phyloP scores from a whole-genome alignment of 805 yeast genomes.

The Suhomyces sp. region DNA sequence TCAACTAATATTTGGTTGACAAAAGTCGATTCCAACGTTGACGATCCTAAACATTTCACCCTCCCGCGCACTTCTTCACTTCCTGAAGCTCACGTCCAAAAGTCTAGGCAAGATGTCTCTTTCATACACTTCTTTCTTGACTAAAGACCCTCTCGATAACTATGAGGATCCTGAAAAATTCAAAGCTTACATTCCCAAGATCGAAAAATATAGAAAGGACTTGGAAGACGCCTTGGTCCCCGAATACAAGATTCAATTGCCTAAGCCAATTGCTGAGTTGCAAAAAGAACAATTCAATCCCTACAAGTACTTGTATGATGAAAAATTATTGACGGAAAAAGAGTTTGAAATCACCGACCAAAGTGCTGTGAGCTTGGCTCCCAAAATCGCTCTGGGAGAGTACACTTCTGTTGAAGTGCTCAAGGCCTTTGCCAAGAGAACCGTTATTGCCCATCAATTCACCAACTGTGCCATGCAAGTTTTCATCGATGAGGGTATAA shows the following conservation, averaged over 20 bases:
- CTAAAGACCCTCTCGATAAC: conserved; percentile 28
- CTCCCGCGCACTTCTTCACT: no score
- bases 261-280: conserved; percentile 31
- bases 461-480: conserved; percentile 62
- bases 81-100: no score
- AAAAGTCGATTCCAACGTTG: no score
- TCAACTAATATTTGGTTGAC: no score
- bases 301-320: conserved; percentile 30
- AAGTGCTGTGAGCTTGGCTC: conserved; percentile 42
- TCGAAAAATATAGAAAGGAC: conserved; percentile 40
- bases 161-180: conserved; percentile 45
- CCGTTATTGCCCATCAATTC: conserved; percentile 62
- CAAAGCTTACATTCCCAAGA: conserved; percentile 45
- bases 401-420: conserved; percentile 52
- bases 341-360: conserved; percentile 47
- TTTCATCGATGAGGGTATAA: conserved; percentile 59
- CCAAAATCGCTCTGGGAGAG: conserved; percentile 46
- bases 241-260: conserved; percentile 32
- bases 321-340: conserved; percentile 33
- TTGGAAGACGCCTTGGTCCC: conserved; percentile 32
- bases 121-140: conserved; percentile 24
- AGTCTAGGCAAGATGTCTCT: conserved; percentile 12
- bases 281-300: conserved; percentile 39
- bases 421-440: conserved; percentile 64
- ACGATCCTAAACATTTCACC: no score